phyloP scores from a whole-genome alignment of 108 stramenopile species.

The Nitzschia palea region DNA sequence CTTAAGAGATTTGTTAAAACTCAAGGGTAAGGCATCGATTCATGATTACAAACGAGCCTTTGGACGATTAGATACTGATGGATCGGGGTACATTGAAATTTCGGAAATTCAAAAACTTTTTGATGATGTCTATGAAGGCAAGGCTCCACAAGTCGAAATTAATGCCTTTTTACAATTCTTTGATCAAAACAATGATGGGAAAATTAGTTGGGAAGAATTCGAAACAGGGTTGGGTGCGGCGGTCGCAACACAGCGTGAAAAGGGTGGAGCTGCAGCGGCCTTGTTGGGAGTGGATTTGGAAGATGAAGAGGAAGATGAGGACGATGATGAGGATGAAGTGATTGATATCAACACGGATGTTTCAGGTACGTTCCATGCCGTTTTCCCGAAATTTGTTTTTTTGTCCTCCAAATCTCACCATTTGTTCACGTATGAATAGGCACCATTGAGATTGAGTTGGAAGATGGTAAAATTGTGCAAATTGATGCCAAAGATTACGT shows the following conservation, averaged over 20 bases:
- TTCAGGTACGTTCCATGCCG: slow-evolving; percentile 23
- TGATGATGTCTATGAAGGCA: slow-evolving; percentile 61
- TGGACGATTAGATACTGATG: slow-evolving; percentile 67
- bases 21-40: slow-evolving; percentile 58
- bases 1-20: slow-evolving; percentile 71
- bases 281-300: slow-evolving; percentile 26
- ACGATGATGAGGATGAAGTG: slow-evolving; percentile 49
- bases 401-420: slow-evolving; percentile 8
- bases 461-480: slow-evolving; percentile 74
- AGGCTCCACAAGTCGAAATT: slow-evolving; percentile 72
- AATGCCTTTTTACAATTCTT: slow-evolving; percentile 84
- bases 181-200: slow-evolving; percentile 85
- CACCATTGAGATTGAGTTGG: slow-evolving; percentile 73
- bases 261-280: background rate
- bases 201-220: slow-evolving; percentile 84
- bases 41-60: slow-evolving; percentile 85
- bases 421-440: too few species aligned
- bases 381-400: slow-evolving; percentile 2
- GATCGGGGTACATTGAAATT: slow-evolving; percentile 74
- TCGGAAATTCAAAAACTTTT: slow-evolving; percentile 67
- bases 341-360: slow-evolving; percentile 22
- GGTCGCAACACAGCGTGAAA: background rate
- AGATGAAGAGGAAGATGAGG: slow-evolving; percentile 19
- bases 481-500: slow-evolving; percentile 89
- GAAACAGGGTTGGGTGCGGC: slow-evolving; percentile 69